Percentiles rank a stretch among this genome's conserved stretches.
Conservation (phyloP, 345 rosid genomes). For the Excoecaria cochinchinensis region DNA sequence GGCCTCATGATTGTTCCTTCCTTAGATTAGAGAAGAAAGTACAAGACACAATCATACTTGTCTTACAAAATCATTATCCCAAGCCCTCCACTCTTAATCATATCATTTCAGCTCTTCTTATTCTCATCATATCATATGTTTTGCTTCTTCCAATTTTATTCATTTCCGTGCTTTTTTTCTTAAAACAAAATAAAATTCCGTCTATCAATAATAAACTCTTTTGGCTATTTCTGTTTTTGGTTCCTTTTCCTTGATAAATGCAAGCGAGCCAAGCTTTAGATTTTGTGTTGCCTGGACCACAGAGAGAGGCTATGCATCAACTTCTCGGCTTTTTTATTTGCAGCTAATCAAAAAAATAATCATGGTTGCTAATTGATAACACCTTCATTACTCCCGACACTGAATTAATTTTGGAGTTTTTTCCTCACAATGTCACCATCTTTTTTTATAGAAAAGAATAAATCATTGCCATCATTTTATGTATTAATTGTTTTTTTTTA, state of each 20-base stretch:
- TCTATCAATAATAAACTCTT: background rate
- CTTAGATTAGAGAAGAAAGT: slow-evolving; percentile 32
- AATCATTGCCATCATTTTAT: no score
- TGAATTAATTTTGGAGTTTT: background rate
- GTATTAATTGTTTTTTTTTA: no score
- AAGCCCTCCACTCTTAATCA: slow-evolving; percentile 29
- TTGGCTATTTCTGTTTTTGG: background rate
- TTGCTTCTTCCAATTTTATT: slow-evolving; percentile 11
- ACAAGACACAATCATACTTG: slow-evolving; percentile 53
- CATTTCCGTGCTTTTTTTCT: background rate
- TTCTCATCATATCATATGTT: slow-evolving; percentile 21
- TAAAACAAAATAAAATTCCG: background rate
- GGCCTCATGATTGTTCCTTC: slow-evolving; percentile 29
- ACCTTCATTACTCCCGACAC: background rate
- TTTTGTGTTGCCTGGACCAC: slow-evolving; percentile 16
- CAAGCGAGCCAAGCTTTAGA: slow-evolving; percentile 16
- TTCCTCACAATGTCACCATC: background rate
- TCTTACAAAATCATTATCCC: slow-evolving; percentile 42
- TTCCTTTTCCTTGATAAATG: background rate
- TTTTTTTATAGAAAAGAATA: no score
- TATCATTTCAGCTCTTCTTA: slow-evolving; percentile 18
- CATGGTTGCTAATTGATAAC: background rate
- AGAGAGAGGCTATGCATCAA: background rate
- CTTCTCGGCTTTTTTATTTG: slow-evolving; percentile 6
- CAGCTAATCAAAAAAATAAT: slow-evolving; percentile 7